Percentiles rank a stretch among this genome's conserved stretches.
Evolutionary conservation across 208 protist genomes (phyloP).

Genomic region (Acanthamoeba royreba): DNA sequence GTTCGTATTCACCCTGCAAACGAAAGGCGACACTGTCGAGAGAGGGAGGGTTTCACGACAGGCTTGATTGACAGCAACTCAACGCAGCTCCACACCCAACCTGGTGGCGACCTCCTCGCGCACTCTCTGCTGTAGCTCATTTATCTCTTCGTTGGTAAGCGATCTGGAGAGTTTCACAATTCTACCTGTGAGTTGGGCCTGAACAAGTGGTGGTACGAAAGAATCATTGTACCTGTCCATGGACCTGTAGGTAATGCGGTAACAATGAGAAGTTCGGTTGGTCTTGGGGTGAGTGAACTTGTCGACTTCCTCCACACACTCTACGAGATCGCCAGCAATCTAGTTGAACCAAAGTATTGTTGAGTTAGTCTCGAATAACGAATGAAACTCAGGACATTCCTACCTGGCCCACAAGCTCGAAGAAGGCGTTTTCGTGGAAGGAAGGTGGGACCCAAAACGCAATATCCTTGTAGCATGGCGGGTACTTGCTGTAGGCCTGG

Average conservation of each 20-base stretch:
- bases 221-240: constrained; percentile 75
- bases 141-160: constrained; percentile 81
- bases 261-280: constrained; percentile 74
- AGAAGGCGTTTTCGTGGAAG: constrained; percentile 84
- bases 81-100: constrained; percentile 62
- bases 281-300: constrained; percentile 84
- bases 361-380: no score
- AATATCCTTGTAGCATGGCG: constrained; percentile 83
- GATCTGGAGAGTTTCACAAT: no score
- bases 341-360: no score
- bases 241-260: constrained; percentile 84
- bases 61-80: no score
- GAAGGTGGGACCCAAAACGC: constrained; percentile 78
- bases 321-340: constrained; percentile 77
- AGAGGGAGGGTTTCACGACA: no score
- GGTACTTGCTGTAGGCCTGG: constrained; percentile 81
- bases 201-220: no score
- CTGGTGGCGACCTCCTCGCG: background rate
- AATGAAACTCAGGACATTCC: no score
- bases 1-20: no score
- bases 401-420: constrained; percentile 80
- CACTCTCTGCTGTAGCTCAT: constrained; percentile 71
- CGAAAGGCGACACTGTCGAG: no score
- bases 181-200: background rate
- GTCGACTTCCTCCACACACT: constrained; percentile 75